Evolutionary conservation across 257 asterid species (phyloP).

Genomic region (Nicotiana paniculata): DNA sequence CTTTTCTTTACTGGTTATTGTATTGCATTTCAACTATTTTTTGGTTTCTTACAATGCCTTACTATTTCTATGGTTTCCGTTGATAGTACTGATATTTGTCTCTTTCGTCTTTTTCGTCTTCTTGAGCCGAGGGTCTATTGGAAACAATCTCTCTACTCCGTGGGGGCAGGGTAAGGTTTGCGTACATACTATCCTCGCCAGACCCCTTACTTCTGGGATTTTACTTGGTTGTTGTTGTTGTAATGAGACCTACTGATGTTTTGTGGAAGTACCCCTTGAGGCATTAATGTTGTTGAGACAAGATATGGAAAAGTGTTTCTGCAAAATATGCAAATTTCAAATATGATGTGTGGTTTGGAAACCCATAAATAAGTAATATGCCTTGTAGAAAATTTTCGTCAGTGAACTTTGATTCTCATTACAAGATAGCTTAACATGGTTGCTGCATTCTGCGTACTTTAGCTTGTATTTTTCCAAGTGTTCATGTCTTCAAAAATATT

Average conservation of each 20-base stretch:
- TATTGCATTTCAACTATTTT: too few species aligned
- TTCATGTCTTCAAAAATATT: not conserved
- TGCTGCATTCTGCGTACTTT: not conserved
- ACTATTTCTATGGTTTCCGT: too few species aligned
- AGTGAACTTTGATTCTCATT: not conserved
- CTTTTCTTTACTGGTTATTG: too few species aligned
- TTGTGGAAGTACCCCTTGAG: not conserved
- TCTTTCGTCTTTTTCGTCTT: too few species aligned
- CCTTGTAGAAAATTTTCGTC: not conserved
- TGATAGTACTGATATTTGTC: too few species aligned
- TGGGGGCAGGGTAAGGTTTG: too few species aligned
- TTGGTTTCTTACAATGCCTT: too few species aligned
- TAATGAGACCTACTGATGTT: not conserved
- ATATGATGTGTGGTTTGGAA: not conserved
- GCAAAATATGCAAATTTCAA: not conserved
- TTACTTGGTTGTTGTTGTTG: too few species aligned
- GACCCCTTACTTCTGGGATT: too few species aligned
- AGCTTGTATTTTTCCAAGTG: not conserved
- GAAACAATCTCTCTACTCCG: too few species aligned
- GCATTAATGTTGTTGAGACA: not conserved
- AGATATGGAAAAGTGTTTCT: not conserved
- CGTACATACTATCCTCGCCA: too few species aligned
- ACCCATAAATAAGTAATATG: not conserved
- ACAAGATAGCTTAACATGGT: not conserved
- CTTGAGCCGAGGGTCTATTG: too few species aligned